Base-by-base conservation (phyloP, 2,329 filamentous ascomycete genomes). In the Xylariaceae sp. region DNA sequence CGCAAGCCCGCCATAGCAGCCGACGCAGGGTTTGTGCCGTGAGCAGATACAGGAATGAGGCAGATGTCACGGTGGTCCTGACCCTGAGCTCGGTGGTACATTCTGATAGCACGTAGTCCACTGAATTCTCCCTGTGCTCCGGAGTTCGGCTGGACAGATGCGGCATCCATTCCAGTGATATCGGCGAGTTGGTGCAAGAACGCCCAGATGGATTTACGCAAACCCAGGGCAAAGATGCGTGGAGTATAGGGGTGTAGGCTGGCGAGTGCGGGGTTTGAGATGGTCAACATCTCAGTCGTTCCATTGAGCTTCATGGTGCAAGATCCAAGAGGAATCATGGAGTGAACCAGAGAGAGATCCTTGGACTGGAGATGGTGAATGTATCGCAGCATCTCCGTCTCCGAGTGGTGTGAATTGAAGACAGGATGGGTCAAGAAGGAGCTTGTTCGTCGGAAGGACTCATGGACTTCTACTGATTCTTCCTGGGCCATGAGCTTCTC, bases 251-350 rank as follows among this genome's bases (percentile, higher is more conserved):
- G 93, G 75, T 97, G 93, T 39, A 96, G 80, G 62, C 88, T 85
- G 48, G 89, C 83, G 70, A 92, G 90, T 53, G 87, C 84, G 0
- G 87, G 85, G 76, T 86, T 88, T 0, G 89, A 89, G 57, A 97
- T 82, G 6, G 92, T 88, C 13, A 89, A 83, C 93, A 97, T 97
- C 77, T 97, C 91, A 0, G 90, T 90, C 2, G 92, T 94, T 48
- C 89, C 90, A 73, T 97, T 97, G 56, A 97, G 85, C 80, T 97
- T 97, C 93, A 97, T 97, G 11, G 93, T 97, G 80, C 93, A 97
- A 1, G 93, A 97, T 17, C 93, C 93, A 1, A 97, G 83, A 2
- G 93, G 92, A 62, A 97, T 97, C 93, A 97, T 97, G 13, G 92
- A 97, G 77, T 97, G 93, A 1, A 92, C 90, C 4, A 97, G 81